Conservation (phyloP, 805 yeast genomes). For the Candida khao-thaluensis region DNA sequence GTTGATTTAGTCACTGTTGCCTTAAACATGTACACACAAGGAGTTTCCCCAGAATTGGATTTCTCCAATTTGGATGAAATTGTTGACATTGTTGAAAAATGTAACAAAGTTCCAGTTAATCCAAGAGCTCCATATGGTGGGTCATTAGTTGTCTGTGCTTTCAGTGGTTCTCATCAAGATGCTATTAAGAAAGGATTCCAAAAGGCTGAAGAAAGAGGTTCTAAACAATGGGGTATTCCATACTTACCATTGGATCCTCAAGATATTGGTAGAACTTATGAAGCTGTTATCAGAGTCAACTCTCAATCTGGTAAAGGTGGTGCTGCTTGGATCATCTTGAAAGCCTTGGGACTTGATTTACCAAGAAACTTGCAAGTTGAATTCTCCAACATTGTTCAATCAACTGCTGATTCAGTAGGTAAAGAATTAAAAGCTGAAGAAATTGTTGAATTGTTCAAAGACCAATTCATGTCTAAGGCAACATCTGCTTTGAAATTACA, state of each 20-base stretch:
- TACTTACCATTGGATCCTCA: constrained; percentile 79
- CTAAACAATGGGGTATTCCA: constrained; percentile 61
- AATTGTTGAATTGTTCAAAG: constrained; percentile 55
- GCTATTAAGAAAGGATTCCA: constrained; percentile 68
- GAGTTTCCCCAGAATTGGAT: constrained; percentile 69
- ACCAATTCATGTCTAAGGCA: constrained; percentile 48
- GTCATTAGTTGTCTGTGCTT: constrained; percentile 74
- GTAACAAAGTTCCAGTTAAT: constrained; percentile 73
- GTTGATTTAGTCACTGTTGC: constrained; percentile 77
- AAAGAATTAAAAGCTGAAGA: constrained; percentile 70
- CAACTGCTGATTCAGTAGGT: constrained; percentile 61
- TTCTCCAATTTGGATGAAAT: constrained; percentile 66
- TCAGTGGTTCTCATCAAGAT: constrained; percentile 72
- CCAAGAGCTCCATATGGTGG: constrained; percentile 83
- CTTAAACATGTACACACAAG: constrained; percentile 74
- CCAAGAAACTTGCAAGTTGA: constrained; percentile 71
- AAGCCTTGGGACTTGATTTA: constrained; percentile 68
- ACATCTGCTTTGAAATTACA: constrained; percentile 30
- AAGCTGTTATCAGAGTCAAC: constrained; percentile 79
- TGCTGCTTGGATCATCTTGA: constrained; percentile 77
- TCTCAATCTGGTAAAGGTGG: constrained; percentile 90
- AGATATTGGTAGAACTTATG: constrained; percentile 78
- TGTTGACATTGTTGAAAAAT: constrained; percentile 68
- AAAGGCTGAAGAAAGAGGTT: constrained; percentile 44
- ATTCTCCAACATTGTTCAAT: constrained; percentile 65